Percentiles rank a stretch among this genome's conserved stretches.
phyloP scores from a whole-genome alignment of 2,329 filamentous ascomycete species.

The Calonectria pauciramosa region DNA sequence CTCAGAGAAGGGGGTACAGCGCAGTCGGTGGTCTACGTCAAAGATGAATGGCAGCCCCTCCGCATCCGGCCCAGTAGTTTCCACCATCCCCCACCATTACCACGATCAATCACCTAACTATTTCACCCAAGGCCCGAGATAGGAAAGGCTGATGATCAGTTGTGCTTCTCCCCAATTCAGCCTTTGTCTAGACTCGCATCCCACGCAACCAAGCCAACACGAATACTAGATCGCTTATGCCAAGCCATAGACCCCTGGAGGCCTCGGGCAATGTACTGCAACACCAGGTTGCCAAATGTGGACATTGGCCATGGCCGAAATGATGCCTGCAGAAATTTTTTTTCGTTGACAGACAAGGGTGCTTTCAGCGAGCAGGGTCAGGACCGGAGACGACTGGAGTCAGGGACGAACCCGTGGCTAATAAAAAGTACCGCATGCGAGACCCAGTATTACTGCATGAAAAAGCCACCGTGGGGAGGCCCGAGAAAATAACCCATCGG shows the following conservation, averaged over 20 bases:
- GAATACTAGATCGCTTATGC: neutral
- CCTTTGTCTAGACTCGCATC: neutral
- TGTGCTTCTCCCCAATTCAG: neutral
- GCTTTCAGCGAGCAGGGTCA: conserved; percentile 4
- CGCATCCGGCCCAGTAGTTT: conserved; percentile 16
- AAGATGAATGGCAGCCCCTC: conserved; percentile 1
- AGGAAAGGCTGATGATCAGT: conserved; percentile 22
- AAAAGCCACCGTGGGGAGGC: conserved; percentile 25
- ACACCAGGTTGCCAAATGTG: neutral
- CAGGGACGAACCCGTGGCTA: conserved; percentile 32
- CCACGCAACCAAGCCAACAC: neutral
- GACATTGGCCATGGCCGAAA: conserved; percentile 3
- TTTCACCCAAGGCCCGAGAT: conserved; percentile 27
- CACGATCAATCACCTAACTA: conserved; percentile 44
- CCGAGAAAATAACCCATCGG: conserved; percentile 21
- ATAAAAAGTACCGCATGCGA: conserved; percentile 32
- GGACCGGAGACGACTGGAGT: conserved; percentile 10
- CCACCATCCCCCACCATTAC: conserved; percentile 29
- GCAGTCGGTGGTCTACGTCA: conserved; percentile 7
- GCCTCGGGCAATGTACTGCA: neutral
- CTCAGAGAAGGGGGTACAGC: neutral
- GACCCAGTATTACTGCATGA: conserved; percentile 28
- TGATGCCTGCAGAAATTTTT: conserved; percentile 5
- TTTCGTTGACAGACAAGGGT: conserved; percentile 20
- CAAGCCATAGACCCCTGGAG: neutral